phyloP scores from a whole-genome alignment of 2,329 filamentous ascomycete species.

The Aspergillus transmontanensis region DNA sequence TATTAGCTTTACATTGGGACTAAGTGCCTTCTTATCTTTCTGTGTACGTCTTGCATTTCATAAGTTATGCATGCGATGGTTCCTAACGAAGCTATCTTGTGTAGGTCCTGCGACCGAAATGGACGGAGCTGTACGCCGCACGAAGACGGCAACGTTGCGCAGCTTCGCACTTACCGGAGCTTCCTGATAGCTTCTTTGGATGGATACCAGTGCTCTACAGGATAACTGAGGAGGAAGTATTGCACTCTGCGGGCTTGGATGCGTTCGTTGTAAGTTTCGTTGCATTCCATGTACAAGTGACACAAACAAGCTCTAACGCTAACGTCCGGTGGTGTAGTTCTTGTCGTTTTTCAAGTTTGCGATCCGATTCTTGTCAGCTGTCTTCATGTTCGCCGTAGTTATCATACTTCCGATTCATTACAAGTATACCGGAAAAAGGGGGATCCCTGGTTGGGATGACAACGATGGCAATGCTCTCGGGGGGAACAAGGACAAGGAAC shows the following conservation, averaged over 20 bases:
- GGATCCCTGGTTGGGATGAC: constrained; percentile 41
- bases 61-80: too few species aligned
- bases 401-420: constrained; percentile 86
- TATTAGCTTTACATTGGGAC: constrained; percentile 45
- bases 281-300: background rate
- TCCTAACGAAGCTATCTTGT: constrained; percentile 15
- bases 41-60: constrained; percentile 39
- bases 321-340: constrained; percentile 57
- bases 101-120: constrained; percentile 83
- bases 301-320: background rate
- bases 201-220: constrained; percentile 87
- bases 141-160: constrained; percentile 74
- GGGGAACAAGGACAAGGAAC: constrained; percentile 34
- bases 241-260: constrained; percentile 88
- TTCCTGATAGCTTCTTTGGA: constrained; percentile 84
- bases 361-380: constrained; percentile 75
- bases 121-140: constrained; percentile 87
- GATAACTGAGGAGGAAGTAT: constrained; percentile 85
- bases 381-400: constrained; percentile 77
- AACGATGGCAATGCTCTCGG: constrained; percentile 34
- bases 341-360: constrained; percentile 95
- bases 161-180: constrained; percentile 69
- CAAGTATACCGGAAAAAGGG: constrained; percentile 56
- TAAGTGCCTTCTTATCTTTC: constrained; percentile 49
- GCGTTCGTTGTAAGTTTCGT: constrained; percentile 76